These are phyloP conservation scores for Ceratonia siliqua DNA, from an alignment of 306 rosid genomes.

Conservation along the genomic window DNA sequence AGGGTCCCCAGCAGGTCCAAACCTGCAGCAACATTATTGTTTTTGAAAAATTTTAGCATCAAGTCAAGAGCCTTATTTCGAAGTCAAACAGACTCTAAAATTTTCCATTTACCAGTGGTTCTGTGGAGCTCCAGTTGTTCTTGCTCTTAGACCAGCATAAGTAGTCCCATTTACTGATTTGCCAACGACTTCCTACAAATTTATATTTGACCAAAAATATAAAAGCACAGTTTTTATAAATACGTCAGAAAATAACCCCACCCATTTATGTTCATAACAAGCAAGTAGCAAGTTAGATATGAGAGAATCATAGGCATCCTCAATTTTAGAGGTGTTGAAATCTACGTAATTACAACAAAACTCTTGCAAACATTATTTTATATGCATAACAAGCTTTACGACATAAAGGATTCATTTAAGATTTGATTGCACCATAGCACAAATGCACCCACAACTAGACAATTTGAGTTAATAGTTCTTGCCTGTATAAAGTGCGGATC, in stretches of 20 bases:
- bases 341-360: not conserved
- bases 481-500: slow-evolving; percentile 83
- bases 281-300: not conserved
- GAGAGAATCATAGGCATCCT: not conserved
- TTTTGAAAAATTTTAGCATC: slow-evolving; percentile 24
- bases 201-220: slow-evolving; percentile 15
- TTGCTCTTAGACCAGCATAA: slow-evolving; percentile 89
- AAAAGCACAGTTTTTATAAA: not conserved
- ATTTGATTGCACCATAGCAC: not conserved
- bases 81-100: not conserved
- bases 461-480: slow-evolving; percentile 35
- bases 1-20: slow-evolving; percentile 97
- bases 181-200: slow-evolving; percentile 82
- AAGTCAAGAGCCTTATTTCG: not conserved
- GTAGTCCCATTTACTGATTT: slow-evolving; percentile 90
- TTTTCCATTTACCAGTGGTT: slow-evolving; percentile 72
- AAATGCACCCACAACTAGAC: not conserved
- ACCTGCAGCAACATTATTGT: slow-evolving; percentile 58
- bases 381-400: not conserved
- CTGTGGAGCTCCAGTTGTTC: slow-evolving; percentile 97
- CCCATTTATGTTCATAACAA: not conserved
- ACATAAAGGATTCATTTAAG: not conserved
- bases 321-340: not conserved
- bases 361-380: not conserved
- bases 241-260: not conserved